Evolutionary conservation across 345 rosid genomes (phyloP).

Genomic region (Camelina sativa): DNA sequence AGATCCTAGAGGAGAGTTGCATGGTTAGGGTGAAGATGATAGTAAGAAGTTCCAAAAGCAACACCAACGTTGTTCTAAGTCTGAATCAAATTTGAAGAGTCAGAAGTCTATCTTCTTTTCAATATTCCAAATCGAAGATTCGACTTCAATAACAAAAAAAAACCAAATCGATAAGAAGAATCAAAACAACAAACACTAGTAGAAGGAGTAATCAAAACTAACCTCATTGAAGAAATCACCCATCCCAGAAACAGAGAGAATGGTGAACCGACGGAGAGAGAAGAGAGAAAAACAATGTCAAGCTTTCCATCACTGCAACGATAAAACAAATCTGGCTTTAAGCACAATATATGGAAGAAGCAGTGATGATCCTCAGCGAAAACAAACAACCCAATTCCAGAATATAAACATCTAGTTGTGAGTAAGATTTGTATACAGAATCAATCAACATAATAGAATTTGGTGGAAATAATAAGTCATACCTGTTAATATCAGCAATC

Average conservation of each 20-base stretch:
- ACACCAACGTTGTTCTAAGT: conserved; percentile 55
- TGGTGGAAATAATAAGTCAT: background rate
- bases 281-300: conserved; percentile 93
- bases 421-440: no score
- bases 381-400: background rate
- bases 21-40: conserved; percentile 91
- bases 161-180: background rate
- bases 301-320: conserved; percentile 92
- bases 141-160: background rate
- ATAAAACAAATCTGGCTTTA: background rate
- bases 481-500: conserved; percentile 98
- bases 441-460: no score
- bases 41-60: conserved; percentile 84
- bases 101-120: background rate
- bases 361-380: conserved; percentile 3
- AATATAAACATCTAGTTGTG: background rate
- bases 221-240: conserved; percentile 34
- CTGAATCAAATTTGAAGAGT: background rate
- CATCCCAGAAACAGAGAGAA: conserved; percentile 27
- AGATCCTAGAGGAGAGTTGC: conserved; percentile 97
- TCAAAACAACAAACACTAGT: background rate
- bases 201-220: conserved; percentile 34
- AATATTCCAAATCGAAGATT: conserved; percentile 20
- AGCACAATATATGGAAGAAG: background rate
- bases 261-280: no score